Base-by-base conservation (phyloP, 2,329 filamentous ascomycete species). In the Exserohilum turcica region DNA sequence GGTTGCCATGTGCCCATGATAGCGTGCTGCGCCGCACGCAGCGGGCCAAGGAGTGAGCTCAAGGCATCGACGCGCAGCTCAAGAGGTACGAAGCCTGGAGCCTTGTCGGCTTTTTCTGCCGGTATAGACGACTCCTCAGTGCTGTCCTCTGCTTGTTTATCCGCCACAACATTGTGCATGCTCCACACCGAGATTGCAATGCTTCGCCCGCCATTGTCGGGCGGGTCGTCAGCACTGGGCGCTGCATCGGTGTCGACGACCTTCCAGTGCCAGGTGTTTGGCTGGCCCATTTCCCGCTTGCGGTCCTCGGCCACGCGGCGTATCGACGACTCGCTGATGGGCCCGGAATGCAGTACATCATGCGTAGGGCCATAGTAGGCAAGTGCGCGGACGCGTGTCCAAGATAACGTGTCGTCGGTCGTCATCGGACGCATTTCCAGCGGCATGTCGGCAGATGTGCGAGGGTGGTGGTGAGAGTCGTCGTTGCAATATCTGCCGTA, bases 51-150 rank as follows among this genome's bases (percentile, higher is more conserved):
- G 0, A 70, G 45, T 3, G 74, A 71, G 0, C 15, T 19, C 2
- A 73, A 43, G 7, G 63, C 66, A n/a, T 69, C 64, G 2, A 68
- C 45, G 3, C 63, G 64, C 9, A 71, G 21, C 59, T 91, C 90
- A 0, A 90, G 87, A 0, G 93, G 93, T 28, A 96, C 82, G 48
- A 90, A 87, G 47, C 43, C 43, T 3, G 96, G 84, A 19, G 90
- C 84, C 16, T 31, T 32, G 21, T 46, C 37, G n/a, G 39, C 27
- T 6, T 51, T 45, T n/a, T 56, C 52, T 31, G 28, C 19, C 3
- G 37, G 40, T 4, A 56, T n/a, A 12, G 50, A 40, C 3, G 36
- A 32, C 3, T 37, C 27, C 29, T 54, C 55, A 4, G 31, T 21
- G 7, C 12, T 24, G 1, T 10, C 27, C 28, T 49, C 54, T 39